Evolutionary conservation across 345 rosid species (phyloP), one percentile per base, ranked within the genome.

Genomic region (Arabis hirsuta): DNA sequence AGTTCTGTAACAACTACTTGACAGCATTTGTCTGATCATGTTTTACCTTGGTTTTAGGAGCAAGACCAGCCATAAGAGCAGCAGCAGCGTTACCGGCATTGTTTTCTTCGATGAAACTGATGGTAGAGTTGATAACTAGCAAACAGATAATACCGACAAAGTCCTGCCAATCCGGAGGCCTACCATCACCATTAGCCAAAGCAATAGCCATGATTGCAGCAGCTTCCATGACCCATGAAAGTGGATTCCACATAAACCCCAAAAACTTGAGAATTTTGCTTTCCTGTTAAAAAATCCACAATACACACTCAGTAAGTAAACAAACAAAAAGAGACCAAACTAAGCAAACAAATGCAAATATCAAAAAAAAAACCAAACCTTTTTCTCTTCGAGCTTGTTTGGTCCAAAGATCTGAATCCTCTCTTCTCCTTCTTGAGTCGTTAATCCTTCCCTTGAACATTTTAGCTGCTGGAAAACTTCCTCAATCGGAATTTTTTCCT

Each of bases 41-140:
- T 19, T 2, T 65, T 76, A 87, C 97, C 93, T 89, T 91, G 16
- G 96, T 85, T 71, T 89, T 89, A 68, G 98, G 98, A 71, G 98
- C 98, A 66, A 94, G 96, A 84, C 96, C 96, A 44, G 98, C 97
- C 97, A 91, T 89, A 31, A 91, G 92, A 66, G 92, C 96, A 29
- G 92, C 93, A 14, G 97, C 97, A 45, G 97, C 97, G 44, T 91
- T 91, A 26, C 97, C 96, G 0, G 97, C 97, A 42, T 89, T 89
- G 86, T 91, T 91, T 76, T 89, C 97, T 77, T 91, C 97, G 13
- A 91, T 86, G 32, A 91, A 91, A 86, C 93, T 89, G 76, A 89
- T 91, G 69, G 97, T 89, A 3, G 97, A 91, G 82, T 91, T 91
- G 80, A 91, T 89, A 3, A 91, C 79, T 27, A 91, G 34, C 84